Evolutionary conservation across 345 rosid genomes (phyloP), one percentile per base, ranked within the genome.

Genomic region (Rhizophora apiculata): DNA sequence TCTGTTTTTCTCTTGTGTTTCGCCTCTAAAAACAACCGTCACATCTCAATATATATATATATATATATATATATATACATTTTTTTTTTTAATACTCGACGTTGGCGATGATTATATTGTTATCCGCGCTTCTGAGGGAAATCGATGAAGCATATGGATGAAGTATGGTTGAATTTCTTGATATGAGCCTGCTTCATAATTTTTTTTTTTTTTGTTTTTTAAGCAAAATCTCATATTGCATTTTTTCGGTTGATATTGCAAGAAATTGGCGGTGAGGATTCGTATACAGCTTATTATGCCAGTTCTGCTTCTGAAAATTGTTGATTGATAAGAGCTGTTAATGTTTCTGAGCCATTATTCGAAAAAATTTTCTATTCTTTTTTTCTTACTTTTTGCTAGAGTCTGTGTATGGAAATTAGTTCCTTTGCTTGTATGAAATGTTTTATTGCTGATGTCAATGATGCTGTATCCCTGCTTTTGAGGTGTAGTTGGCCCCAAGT

Each of bases 251-350:
- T 24, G 24, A 24, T 24, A 24, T 55, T 0, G 8, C 22, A 0
- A 6, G 21, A 10, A 22, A 0, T 32, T 32, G 83, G 90, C 89
- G 24, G 20, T 84, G 92, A 85, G 22, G 92, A 86, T 72, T 55
- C 37, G 53, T 8, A n/a, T 57, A 60, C 94, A 92, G 91, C 91
- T 90, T 84, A 64, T n/a, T 70, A 87, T 72, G 95, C 93, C 97
- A 93, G 98, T 93, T 90, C 94, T 93, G 97, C 97, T 90, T 83
- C 96, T 72, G 97, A 91, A 59, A 86, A 83, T 85, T 86, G 92
- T 71, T 93, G 98, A 91, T 91, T 24, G 94, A 86, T 54, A 84
- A 84, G 78, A 88, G 92, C 93, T 86, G 96, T 79, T 74, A 43
- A 65, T 52, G 46, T 51, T 13, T 82, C 96, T 85, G 93, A 88